These are phyloP conservation scores for Backusella circina DNA, from an alignment of 192 early-diverging fungal species.

Conservation along the genomic window DNA sequence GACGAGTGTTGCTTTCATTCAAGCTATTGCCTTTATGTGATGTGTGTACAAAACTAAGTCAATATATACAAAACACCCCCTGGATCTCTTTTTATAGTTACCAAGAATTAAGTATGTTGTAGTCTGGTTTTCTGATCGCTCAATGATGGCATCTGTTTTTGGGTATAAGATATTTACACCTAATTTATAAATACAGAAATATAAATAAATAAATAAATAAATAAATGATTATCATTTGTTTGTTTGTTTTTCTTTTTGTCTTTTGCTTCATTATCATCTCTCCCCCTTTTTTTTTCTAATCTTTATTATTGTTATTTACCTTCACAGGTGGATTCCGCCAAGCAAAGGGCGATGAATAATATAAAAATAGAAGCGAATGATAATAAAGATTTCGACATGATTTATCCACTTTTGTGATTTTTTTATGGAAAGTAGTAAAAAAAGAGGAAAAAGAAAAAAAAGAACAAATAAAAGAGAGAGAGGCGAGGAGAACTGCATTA, in stretches of 20 bases:
- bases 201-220: background rate
- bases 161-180: conserved; percentile 14
- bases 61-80: background rate
- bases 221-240: background rate
- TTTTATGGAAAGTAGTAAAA: background rate
- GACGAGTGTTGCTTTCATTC: background rate
- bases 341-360: background rate
- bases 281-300: background rate
- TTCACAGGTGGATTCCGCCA: conserved; percentile 1
- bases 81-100: conserved; percentile 10
- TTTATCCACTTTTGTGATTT: background rate
- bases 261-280: background rate
- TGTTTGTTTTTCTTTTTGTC: background rate
- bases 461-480: background rate
- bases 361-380: background rate
- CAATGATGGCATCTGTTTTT: background rate
- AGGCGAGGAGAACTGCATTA: background rate
- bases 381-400: background rate
- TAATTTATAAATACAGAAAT: background rate
- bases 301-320: background rate
- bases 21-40: conserved; percentile 2
- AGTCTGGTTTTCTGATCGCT: conserved; percentile 4
- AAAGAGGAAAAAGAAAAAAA: conserved; percentile 8
- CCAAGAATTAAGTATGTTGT: conserved; percentile 11
- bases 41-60: background rate